A percentile compares a stretch with the other conserved stretches of the same genome.
Conservation (phyloP, 2,329 filamentous ascomycete species). For the Leptographium procerum region DNA sequence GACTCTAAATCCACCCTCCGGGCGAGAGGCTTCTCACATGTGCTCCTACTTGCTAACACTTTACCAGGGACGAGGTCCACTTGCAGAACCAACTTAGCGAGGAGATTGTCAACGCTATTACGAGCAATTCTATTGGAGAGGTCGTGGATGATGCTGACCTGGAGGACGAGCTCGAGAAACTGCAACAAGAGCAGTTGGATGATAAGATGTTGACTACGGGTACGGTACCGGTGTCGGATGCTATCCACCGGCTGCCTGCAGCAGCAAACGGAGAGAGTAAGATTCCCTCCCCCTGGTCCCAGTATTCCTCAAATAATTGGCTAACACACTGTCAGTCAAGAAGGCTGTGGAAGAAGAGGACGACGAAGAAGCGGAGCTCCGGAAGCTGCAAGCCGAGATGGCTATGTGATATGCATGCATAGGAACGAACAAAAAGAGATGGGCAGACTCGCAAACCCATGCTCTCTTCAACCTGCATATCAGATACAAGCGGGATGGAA, state of each 20-base stretch:
- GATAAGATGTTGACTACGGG: constrained; percentile 89
- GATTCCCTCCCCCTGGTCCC: constrained; percentile 23
- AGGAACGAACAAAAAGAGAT: not conserved
- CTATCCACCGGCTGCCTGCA: constrained; percentile 64
- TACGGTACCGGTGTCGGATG: constrained; percentile 68
- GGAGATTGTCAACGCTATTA: constrained; percentile 82
- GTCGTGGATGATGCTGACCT: constrained; percentile 76
- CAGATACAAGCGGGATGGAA: not conserved
- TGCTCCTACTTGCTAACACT: constrained; percentile 11
- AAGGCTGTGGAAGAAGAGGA: constrained; percentile 56
- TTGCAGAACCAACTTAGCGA: constrained; percentile 90
- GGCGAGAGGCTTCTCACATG: not conserved
- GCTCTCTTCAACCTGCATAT: not conserved
- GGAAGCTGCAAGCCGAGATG: constrained; percentile 93
- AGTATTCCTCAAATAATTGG: not conserved
- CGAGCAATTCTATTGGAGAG: constrained; percentile 54
- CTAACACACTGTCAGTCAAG: constrained; percentile 30
- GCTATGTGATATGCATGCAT: constrained; percentile 54
- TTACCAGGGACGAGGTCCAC: constrained; percentile 73
- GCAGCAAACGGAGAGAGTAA: constrained; percentile 66
- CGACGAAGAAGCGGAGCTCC: constrained; percentile 90
- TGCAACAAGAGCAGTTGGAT: constrained; percentile 90
- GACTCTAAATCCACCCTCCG: not conserved
- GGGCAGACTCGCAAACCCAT: not conserved
- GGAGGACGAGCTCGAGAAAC: constrained; percentile 68